A percentile compares a stretch with the other conserved stretches of the same genome.
These are phyloP conservation scores for Microglena sp. DNA, from an alignment of 139 green algal genomes.

Conservation along the genomic window DNA sequence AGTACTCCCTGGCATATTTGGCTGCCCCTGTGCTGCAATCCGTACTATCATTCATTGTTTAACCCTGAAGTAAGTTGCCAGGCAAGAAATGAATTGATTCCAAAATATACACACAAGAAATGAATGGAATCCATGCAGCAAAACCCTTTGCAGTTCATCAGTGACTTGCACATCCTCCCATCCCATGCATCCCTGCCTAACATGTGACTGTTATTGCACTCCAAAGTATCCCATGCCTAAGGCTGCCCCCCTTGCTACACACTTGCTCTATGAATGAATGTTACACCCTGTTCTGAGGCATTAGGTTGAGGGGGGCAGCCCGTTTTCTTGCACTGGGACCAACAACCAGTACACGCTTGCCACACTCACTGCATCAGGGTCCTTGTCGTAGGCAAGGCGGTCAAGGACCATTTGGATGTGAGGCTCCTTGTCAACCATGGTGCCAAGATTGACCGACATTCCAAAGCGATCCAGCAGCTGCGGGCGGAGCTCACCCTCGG, in stretches of 20 bases:
- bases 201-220: neutral
- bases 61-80: too few species aligned
- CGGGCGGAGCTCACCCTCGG: constrained; percentile 19
- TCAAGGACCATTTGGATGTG: constrained; percentile 81
- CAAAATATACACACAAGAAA: too few species aligned
- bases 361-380: constrained; percentile 52
- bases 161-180: too few species aligned
- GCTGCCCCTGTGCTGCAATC: too few species aligned
- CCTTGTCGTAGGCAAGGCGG: constrained; percentile 66
- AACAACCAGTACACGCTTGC: neutral
- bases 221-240: neutral
- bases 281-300: neutral
- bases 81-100: too few species aligned
- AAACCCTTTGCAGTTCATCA: too few species aligned
- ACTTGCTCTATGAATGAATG: too few species aligned
- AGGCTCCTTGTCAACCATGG: constrained; percentile 55
- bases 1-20: too few species aligned
- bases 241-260: neutral
- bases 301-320: neutral
- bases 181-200: too few species aligned
- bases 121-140: too few species aligned
- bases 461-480: constrained; percentile 95
- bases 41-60: too few species aligned
- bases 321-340: neutral
- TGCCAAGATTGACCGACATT: constrained; percentile 71